These are phyloP conservation scores for Laburnicola sp. DNA, from an alignment of 2,329 filamentous ascomycete species.

Conservation along the genomic window DNA sequence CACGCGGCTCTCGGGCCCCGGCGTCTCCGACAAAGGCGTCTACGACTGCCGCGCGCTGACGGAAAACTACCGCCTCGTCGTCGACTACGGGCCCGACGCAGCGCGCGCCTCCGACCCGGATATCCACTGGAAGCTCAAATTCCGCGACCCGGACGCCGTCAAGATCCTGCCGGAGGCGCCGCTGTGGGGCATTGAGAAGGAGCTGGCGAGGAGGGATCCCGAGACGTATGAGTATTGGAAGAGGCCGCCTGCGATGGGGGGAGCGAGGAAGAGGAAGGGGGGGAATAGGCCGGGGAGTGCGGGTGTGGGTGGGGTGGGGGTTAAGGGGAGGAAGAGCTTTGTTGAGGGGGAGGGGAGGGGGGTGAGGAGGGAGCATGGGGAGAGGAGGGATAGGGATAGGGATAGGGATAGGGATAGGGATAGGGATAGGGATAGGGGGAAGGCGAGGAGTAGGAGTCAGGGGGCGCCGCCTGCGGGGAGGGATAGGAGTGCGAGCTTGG, in stretches of 20 bases:
- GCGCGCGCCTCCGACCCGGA: constrained; percentile 40
- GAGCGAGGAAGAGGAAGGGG: constrained; percentile 17
- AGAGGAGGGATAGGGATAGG: constrained; percentile 10
- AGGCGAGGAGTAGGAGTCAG: constrained; percentile 25
- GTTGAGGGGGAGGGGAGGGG: constrained; percentile 18
- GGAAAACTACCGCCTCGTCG: constrained; percentile 52
- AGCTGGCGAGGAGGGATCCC: constrained; percentile 47
- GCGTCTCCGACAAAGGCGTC: constrained; percentile 48
- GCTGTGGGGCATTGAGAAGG: constrained; percentile 50
- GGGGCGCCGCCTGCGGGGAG: no score
- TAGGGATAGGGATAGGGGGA: constrained; percentile 28
- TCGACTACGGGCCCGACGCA: constrained; percentile 45
- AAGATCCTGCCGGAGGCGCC: constrained; percentile 50
- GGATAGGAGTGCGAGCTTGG: constrained; percentile 13
- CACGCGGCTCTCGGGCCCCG: constrained; percentile 51
- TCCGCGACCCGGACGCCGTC: constrained; percentile 42
- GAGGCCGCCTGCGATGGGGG: constrained; percentile 36
- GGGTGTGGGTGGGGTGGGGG: constrained; percentile 7
- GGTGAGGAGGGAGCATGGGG: constrained; percentile 12
- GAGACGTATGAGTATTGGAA: constrained; percentile 48
- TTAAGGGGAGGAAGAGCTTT: constrained; percentile 19
- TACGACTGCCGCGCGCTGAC: constrained; percentile 52
- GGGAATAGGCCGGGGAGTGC: constrained; percentile 20
- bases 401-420: constrained; percentile 36
- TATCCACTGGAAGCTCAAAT: constrained; percentile 49